phyloP scores from a whole-genome alignment of 805 yeast genomes.

The Starmerella stigmatis region DNA sequence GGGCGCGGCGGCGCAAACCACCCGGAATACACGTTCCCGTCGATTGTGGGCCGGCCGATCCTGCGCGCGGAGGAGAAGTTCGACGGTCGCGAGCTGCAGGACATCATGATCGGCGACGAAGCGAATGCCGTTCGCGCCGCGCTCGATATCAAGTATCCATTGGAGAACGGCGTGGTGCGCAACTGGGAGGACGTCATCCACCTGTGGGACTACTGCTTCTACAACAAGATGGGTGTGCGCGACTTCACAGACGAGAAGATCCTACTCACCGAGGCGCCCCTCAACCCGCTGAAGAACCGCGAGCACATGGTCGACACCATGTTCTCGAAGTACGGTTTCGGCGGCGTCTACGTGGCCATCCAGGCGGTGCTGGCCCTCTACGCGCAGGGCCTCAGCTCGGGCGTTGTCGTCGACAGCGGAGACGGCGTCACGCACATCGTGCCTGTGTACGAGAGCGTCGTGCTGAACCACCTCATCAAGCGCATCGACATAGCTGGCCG shows the following conservation, averaged over 20 bases:
- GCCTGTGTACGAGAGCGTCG: slow-evolving; percentile 94
- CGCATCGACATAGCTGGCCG: slow-evolving; percentile 96
- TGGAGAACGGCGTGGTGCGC: slow-evolving; percentile 96
- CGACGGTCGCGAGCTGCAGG: slow-evolving; percentile 69
- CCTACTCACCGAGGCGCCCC: slow-evolving; percentile 91
- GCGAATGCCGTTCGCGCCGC: slow-evolving; percentile 85
- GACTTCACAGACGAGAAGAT: slow-evolving; percentile 67
- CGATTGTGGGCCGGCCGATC: slow-evolving; percentile 95
- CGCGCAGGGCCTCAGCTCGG: slow-evolving; percentile 93
- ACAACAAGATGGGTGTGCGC: slow-evolving; percentile 66
- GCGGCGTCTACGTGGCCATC: slow-evolving; percentile 89
- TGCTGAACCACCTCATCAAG: slow-evolving; percentile 83
- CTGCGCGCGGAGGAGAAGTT: slow-evolving; percentile 90
- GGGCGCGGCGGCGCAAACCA: slow-evolving; percentile 95
- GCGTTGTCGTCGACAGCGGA: slow-evolving; percentile 97
- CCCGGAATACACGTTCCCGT: slow-evolving; percentile 94
- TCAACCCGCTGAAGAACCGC: slow-evolving; percentile 87
- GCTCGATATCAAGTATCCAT: slow-evolving; percentile 88
- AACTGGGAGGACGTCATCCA: slow-evolving; percentile 99
- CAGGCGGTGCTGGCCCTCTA: slow-evolving; percentile 97
- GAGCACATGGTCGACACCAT: slow-evolving; percentile 85
- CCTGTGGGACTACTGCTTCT: slow-evolving; percentile 94
- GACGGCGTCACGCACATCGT: slow-evolving; percentile 98
- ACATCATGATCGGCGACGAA: slow-evolving; percentile 96
- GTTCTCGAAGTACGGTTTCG: slow-evolving; percentile 83